These are phyloP conservation scores for Pyrus betulifolia DNA, from an alignment of 306 rosid species.

Conservation along the genomic window DNA sequence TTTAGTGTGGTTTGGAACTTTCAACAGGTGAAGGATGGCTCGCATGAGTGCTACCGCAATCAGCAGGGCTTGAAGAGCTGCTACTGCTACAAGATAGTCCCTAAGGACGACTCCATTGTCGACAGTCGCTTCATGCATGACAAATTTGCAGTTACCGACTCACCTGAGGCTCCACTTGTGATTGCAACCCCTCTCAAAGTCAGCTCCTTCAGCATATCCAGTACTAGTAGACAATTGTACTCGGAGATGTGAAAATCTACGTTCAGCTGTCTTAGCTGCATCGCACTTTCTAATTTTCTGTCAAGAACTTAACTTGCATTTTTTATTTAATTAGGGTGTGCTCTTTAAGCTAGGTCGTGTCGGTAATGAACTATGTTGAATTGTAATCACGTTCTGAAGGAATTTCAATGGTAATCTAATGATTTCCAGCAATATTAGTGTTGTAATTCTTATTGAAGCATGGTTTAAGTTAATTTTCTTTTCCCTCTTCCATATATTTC, in stretches of 20 bases:
- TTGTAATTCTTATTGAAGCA: constrained; percentile 2
- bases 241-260: constrained; percentile 5
- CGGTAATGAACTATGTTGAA: constrained; percentile 13
- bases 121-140: constrained; percentile 97
- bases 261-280: constrained; percentile 25
- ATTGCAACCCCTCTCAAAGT: constrained; percentile 97
- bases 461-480: neutral
- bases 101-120: constrained; percentile 90
- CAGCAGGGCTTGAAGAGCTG: constrained; percentile 96
- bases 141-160: constrained; percentile 77
- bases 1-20: constrained; percentile 98
- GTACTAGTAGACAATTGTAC: constrained; percentile 61
- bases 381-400: constrained; percentile 16
- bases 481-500: neutral
- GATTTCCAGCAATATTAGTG: neutral
- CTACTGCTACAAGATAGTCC: constrained; percentile 93
- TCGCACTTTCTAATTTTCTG: constrained; percentile 23
- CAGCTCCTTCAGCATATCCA: constrained; percentile 95
- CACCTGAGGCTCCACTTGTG: constrained; percentile 96
- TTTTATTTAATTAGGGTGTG: constrained; percentile 14
- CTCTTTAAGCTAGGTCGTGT: constrained; percentile 3
- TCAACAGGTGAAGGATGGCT: constrained; percentile 84
- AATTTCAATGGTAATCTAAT: neutral
- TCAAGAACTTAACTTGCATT: constrained; percentile 27
- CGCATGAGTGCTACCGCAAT: constrained; percentile 82